A percentile compares a stretch with the other conserved stretches of the same genome.
phyloP scores from a whole-genome alignment of 805 yeast species.

The Zygosaccharomyces bisporus region DNA sequence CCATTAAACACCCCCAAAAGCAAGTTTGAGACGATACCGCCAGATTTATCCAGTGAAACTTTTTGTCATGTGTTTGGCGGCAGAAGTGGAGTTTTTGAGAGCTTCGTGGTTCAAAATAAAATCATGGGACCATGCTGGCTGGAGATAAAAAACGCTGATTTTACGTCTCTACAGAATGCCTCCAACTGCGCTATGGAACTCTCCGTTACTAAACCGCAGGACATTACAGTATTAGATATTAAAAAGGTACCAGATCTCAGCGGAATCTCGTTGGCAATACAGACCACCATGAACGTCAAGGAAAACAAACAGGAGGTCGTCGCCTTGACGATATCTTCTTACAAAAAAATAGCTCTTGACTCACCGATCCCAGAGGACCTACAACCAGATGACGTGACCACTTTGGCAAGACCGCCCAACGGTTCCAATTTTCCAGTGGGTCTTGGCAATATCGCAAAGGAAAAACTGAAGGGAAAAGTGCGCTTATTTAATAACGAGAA shows the following conservation, averaged over 20 bases:
- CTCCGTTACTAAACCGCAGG: conserved; percentile 46
- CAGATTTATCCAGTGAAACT: conserved; percentile 69
- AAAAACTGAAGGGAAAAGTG: conserved; percentile 42
- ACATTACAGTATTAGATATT: conserved; percentile 46
- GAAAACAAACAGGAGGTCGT: conserved; percentile 83
- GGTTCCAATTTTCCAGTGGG: conserved; percentile 75
- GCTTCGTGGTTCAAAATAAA: conserved; percentile 74
- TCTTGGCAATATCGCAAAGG: conserved; percentile 56
- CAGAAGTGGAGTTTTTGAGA: conserved; percentile 69
- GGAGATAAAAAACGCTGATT: conserved; percentile 62
- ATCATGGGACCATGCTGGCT: conserved; percentile 99
- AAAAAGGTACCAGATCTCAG: conserved; percentile 63
- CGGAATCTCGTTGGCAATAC: conserved; percentile 69
- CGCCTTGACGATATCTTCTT: conserved; percentile 73
- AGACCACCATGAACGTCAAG: conserved; percentile 72
- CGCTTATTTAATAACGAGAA: conserved; percentile 69
- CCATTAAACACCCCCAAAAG: conserved; percentile 68
- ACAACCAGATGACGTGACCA: conserved; percentile 57
- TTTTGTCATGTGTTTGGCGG: conserved; percentile 79
- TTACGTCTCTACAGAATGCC: conserved; percentile 52
- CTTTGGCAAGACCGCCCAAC: conserved; percentile 73
- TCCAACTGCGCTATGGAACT: conserved; percentile 83
- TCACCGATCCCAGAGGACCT: conserved; percentile 61
- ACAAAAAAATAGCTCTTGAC: conserved; percentile 67
- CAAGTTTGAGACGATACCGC: conserved; percentile 47